phyloP scores from a whole-genome alignment of 495 filamentous ascomycete species.

The Neurospora sublineolata region DNA sequence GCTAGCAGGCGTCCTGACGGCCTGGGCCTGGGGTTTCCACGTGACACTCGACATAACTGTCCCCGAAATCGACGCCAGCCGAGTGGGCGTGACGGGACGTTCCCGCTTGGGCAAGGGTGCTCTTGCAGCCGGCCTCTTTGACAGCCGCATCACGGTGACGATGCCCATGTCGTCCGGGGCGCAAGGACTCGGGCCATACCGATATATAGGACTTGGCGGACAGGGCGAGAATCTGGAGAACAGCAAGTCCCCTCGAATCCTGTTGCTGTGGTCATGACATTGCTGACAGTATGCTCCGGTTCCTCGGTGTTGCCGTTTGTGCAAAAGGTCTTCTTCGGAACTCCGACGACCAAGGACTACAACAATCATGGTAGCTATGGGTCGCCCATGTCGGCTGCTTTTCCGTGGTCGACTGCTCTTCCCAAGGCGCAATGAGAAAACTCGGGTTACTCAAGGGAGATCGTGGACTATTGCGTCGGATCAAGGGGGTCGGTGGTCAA shows the following conservation, averaged over 20 bases:
- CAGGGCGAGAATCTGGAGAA: slow-evolving; percentile 45
- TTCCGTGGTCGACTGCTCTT: slow-evolving; percentile 34
- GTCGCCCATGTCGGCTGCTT: slow-evolving; percentile 35
- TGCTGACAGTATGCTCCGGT: slow-evolving; percentile 14
- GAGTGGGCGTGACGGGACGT: slow-evolving; percentile 41
- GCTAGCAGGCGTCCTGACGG: slow-evolving; percentile 32
- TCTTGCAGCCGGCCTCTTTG: slow-evolving; percentile 39
- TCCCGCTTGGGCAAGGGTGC: slow-evolving; percentile 42
- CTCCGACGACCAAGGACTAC: slow-evolving; percentile 35
- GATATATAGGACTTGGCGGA: slow-evolving; percentile 39
- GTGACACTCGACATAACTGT: slow-evolving; percentile 37
- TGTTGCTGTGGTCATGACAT: neutral
- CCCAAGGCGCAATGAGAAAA: slow-evolving; percentile 12
- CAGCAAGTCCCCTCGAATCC: slow-evolving; percentile 29
- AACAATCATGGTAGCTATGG: slow-evolving; percentile 34
- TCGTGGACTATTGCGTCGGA: neutral
- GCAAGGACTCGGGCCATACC: slow-evolving; percentile 41
- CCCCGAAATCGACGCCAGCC: slow-evolving; percentile 35
- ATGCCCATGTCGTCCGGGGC: slow-evolving; percentile 46
- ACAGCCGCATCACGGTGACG: slow-evolving; percentile 41
- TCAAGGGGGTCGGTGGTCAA: neutral
- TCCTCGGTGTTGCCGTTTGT: slow-evolving; percentile 40
- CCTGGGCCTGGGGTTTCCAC: slow-evolving; percentile 46
- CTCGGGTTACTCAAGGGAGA: neutral
- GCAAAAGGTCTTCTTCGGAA: slow-evolving; percentile 37